A percentile compares a stretch with the other conserved stretches of the same genome.
Conservation (phyloP, 331 rosid genomes). For the Quercus tomentella region DNA sequence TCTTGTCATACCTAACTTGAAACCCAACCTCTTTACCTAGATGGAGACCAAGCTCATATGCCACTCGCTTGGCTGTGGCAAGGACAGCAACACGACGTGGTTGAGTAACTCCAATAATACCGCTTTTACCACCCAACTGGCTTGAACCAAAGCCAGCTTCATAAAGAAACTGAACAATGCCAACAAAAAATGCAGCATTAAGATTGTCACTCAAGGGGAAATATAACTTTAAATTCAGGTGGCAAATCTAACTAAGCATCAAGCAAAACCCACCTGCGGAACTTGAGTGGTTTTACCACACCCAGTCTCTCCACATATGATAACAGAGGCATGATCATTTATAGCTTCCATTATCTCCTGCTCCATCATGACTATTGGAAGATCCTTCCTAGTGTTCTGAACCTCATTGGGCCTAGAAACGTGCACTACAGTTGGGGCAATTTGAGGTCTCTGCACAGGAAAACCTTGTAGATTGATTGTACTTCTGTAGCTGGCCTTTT, state of each 20-base stretch:
- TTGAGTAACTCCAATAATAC: constrained; percentile 90
- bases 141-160: constrained; percentile 92
- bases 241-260: constrained; percentile 4
- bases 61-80: constrained; percentile 91
- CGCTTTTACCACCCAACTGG: constrained; percentile 37
- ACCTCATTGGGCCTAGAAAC: constrained; percentile 71
- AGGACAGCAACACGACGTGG: constrained; percentile 98
- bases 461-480: constrained; percentile 24
- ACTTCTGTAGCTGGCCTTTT: constrained; percentile 21
- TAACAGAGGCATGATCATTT: constrained; percentile 60
- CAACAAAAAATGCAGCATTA: not conserved
- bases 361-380: constrained; percentile 96
- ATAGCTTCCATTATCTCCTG: constrained; percentile 98
- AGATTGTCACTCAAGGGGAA: not conserved
- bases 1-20: constrained; percentile 94
- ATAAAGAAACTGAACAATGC: constrained; percentile 62
- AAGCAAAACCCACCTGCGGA: constrained; percentile 69
- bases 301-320: constrained; percentile 97
- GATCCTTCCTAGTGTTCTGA: constrained; percentile 75
- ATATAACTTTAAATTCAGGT: not conserved
- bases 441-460: constrained; percentile 24
- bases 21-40: constrained; percentile 84
- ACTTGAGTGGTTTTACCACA: constrained; percentile 99
- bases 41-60: constrained; percentile 75
- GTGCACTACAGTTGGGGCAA: constrained; percentile 68